Base-by-base conservation (phyloP, 805 yeast species). In the Candida patagonica region DNA sequence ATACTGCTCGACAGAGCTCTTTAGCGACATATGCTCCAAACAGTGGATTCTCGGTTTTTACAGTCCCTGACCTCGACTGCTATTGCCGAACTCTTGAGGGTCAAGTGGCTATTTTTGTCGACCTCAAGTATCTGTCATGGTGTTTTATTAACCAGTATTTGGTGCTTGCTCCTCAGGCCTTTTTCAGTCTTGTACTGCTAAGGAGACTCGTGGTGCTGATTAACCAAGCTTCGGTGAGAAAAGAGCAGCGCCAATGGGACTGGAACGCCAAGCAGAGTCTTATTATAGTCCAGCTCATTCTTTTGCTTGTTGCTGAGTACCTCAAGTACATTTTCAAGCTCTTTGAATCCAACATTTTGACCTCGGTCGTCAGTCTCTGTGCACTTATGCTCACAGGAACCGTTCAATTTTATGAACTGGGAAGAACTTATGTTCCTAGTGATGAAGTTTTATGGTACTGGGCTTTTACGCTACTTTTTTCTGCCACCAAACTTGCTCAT, bases 111-210 rank as follows among this genome's bases (percentile, higher is more conserved):
- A n/a, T 29, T 7, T 29, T 29, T n/a, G 31, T 29, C 7, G 31
- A 29, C 31, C 16, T 29, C 17, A 29, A 29, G 15, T 29, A 29
- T 31, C 23, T 42, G 17, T 38, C 42, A 13, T 42, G 41, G 41
- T 42, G 45, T 16, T 30, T 42, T 19, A 21, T 42, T 16, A 35
- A 42, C 13, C 34, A 29, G n/a, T 42, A 42, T 26, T 25, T 42
- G 26, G 22, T 36, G 10, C 20, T 42, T 9, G 7, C 34, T 9
- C 42, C 45, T 2, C 21, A 37, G 8, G 16, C 30, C n/a, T 6
- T 40, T 7, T 26, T 40, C n/a, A 7, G 29, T 19, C 17, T 38
- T 21, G n/a, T 15, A 5, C 29, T 36, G 6, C 23, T 29, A 5
- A 19, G 19, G n/a, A 10, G 35, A 10, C 20, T 40, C 20, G 13